Evolutionary conservation across 2,329 filamentous ascomycete genomes (phyloP).

Genomic region (Balansia obtecta): DNA sequence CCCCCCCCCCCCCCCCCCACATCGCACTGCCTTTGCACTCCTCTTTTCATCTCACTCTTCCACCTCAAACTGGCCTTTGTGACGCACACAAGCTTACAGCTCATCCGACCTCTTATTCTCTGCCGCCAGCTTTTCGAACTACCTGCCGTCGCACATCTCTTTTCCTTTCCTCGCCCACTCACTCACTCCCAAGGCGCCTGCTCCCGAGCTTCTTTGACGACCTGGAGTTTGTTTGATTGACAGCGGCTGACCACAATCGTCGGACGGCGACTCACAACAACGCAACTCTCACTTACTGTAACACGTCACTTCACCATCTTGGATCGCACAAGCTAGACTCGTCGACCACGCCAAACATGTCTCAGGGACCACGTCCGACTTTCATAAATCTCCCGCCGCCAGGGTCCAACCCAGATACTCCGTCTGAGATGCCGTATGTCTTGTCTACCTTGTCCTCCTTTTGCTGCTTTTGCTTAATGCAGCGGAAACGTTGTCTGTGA

Average conservation of each 20-base stretch:
- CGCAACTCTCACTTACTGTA: background rate
- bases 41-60: background rate
- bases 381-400: constrained; percentile 77
- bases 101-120: background rate
- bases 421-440: constrained; percentile 77
- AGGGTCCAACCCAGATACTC: constrained; percentile 71
- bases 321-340: background rate
- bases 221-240: background rate
- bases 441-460: constrained; percentile 10
- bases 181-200: too few relatives aligned
- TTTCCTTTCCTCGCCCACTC: background rate
- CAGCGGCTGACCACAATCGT: background rate
- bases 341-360: constrained; percentile 16
- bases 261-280: background rate
- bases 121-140: too few relatives aligned
- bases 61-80: background rate
- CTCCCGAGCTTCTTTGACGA: too few relatives aligned
- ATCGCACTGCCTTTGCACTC: too few relatives aligned
- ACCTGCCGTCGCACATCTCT: background rate
- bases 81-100: background rate
- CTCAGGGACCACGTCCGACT: constrained; percentile 42
- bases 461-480: background rate
- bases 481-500: background rate
- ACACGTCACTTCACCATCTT: background rate
- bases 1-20: too few relatives aligned